Evolutionary conservation across 2,329 filamentous ascomycete species (phyloP).

Genomic region (Xylariaceae sp.): DNA sequence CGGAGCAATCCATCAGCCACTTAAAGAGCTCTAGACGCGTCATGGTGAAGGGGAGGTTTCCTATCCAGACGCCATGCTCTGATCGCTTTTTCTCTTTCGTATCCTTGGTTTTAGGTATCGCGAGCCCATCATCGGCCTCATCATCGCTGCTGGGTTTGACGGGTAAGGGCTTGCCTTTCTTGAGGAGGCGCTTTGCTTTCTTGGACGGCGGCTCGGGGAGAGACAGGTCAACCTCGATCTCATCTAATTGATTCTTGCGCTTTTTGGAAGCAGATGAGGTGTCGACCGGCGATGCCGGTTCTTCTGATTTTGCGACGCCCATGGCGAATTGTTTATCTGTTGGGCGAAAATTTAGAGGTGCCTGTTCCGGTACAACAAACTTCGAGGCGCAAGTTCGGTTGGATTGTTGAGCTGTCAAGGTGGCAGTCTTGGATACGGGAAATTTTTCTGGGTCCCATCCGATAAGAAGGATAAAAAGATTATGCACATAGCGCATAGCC

Average conservation of each 20-base stretch:
- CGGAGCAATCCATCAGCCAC: slow-evolving; percentile 71
- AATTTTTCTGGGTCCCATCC: slow-evolving; percentile 27
- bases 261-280: slow-evolving; percentile 47
- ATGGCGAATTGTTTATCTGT: slow-evolving; percentile 11
- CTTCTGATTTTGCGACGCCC: slow-evolving; percentile 14
- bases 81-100: slow-evolving; percentile 57
- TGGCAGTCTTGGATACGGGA: slow-evolving; percentile 9
- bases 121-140: slow-evolving; percentile 33
- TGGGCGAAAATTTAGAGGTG: not conserved
- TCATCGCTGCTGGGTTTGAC: slow-evolving; percentile 39
- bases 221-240: slow-evolving; percentile 83
- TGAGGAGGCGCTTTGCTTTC: slow-evolving; percentile 81
- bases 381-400: no score
- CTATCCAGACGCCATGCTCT: slow-evolving; percentile 87
- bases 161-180: slow-evolving; percentile 66
- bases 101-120: slow-evolving; percentile 30
- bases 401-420: no score
- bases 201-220: slow-evolving; percentile 95
- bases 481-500: no score
- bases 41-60: slow-evolving; percentile 81
- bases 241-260: slow-evolving; percentile 63
- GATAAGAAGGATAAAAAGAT: slow-evolving; percentile 28
- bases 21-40: slow-evolving; percentile 68
- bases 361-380: not conserved
- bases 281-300: slow-evolving; percentile 12